A percentile compares a stretch with the other conserved stretches of the same genome.
Evolutionary conservation across 2,329 filamentous ascomycete genomes (phyloP).

Genomic region (Pseudomassariella vexata): DNA sequence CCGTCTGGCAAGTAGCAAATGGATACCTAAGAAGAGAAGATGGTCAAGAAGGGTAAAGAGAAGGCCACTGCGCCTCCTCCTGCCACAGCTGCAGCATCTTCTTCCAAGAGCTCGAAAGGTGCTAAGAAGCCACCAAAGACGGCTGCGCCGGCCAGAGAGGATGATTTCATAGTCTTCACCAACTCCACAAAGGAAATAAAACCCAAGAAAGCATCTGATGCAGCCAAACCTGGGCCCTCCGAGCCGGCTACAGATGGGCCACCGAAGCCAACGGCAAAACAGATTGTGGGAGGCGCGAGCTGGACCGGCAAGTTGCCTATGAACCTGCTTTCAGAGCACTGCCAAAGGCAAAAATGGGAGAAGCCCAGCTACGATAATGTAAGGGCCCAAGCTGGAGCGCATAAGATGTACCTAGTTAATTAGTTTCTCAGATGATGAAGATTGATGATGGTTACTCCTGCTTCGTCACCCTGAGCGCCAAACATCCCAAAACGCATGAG

Average conservation of each 20-base stretch:
- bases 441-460: conserved; percentile 70
- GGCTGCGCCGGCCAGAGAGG: conserved; percentile 31
- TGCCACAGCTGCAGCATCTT: conserved; percentile 15
- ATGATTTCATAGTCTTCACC: conserved; percentile 51
- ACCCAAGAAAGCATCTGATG: conserved; percentile 31
- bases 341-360: conserved; percentile 93
- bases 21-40: no score
- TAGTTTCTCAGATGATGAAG: conserved; percentile 42
- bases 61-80: conserved; percentile 33
- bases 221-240: conserved; percentile 16
- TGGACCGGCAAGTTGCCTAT: conserved; percentile 98
- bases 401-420: conserved; percentile 17
- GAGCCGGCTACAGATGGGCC: conserved; percentile 33
- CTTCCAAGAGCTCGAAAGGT: no score
- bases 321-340: conserved; percentile 89
- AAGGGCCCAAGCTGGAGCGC: conserved; percentile 19
- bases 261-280: conserved; percentile 61
- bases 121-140: conserved; percentile 27
- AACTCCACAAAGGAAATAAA: conserved; percentile 52
- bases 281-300: conserved; percentile 87
- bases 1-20: no score
- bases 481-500: conserved; percentile 79
- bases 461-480: conserved; percentile 70
- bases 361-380: conserved; percentile 87
- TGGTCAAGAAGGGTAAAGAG: conserved; percentile 50